These are phyloP conservation scores for Chaetomiaceae sp. DNA, from an alignment of 2,329 filamentous ascomycete species.

Conservation along the genomic window DNA sequence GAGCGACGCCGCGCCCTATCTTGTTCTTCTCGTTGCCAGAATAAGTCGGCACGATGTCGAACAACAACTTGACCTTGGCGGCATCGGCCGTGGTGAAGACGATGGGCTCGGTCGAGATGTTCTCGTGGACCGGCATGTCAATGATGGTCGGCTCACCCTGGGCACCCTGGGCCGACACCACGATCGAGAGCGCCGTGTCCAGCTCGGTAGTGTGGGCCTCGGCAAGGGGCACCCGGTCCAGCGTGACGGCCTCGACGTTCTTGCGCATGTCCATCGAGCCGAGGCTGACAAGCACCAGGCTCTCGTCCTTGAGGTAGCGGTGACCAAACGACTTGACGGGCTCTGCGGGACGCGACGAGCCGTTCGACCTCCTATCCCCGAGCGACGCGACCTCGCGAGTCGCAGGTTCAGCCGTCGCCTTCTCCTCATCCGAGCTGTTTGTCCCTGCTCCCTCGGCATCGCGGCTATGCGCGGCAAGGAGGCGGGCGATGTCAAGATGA, in stretches of 20 bases:
- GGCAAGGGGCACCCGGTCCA: conserved; percentile 81
- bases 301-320: conserved; percentile 82
- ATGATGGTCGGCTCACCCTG: conserved; percentile 82
- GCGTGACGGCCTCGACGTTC: conserved; percentile 68
- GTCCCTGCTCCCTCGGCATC: conserved; percentile 27
- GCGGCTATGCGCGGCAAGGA: conserved; percentile 52
- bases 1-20: conserved; percentile 80
- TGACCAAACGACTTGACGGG: conserved; percentile 94
- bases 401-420: conserved; percentile 31
- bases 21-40: conserved; percentile 83
- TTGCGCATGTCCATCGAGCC: conserved; percentile 94
- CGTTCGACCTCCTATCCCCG: conserved; percentile 51
- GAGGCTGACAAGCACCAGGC: conserved; percentile 84
- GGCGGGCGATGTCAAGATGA: conserved; percentile 72
- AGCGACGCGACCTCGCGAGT: conserved; percentile 54
- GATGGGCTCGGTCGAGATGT: conserved; percentile 88
- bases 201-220: conserved; percentile 89
- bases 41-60: conserved; percentile 94
- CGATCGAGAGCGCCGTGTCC: conserved; percentile 86
- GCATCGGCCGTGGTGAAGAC: conserved; percentile 77
- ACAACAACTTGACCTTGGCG: conserved; percentile 78
- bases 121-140: conserved; percentile 89
- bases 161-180: conserved; percentile 80
- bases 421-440: conserved; percentile 26
- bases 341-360: conserved; percentile 53